Percentiles rank a stretch among this genome's conserved stretches.
Conservation (phyloP, 768 basidiomycete species). For the Saitozyma sp. region DNA sequence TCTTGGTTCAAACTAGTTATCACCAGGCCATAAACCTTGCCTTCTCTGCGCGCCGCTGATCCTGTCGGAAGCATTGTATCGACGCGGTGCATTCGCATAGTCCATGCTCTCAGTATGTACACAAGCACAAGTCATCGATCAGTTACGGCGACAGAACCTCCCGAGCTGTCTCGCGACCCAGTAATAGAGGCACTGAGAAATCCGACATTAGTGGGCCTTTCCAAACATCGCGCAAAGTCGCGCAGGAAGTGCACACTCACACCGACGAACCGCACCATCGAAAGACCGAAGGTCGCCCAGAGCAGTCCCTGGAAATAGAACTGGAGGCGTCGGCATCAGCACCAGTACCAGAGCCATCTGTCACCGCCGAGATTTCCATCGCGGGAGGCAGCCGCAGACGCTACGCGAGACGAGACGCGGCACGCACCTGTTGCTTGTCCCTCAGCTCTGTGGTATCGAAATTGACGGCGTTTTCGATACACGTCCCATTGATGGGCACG, state of each 20-base stretch:
- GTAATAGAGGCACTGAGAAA: constrained; percentile 40
- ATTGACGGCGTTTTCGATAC: constrained; percentile 34
- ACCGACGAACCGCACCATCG: constrained; percentile 41
- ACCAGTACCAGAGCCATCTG: background rate
- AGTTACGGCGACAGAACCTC: constrained; percentile 39
- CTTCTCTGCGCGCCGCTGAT: too few species aligned
- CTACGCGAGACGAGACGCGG: too few species aligned
- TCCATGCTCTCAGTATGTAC: too few species aligned
- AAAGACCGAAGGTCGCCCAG: constrained; percentile 46
- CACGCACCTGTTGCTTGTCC: constrained; percentile 37
- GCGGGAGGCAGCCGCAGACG: background rate
- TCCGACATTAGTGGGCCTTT: background rate
- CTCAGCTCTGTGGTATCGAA: constrained; percentile 29
- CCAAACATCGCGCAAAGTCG: too few species aligned
- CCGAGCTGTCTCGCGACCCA: constrained; percentile 42
- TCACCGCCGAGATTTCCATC: too few species aligned
- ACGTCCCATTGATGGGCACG: constrained; percentile 40
- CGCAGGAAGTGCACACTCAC: constrained; percentile 24
- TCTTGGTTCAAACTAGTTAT: too few species aligned
- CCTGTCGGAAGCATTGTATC: too few species aligned
- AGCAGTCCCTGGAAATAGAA: constrained; percentile 43
- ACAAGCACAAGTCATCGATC: background rate
- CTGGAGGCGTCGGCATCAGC: constrained; percentile 3
- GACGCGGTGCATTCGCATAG: too few species aligned
- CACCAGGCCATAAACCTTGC: too few species aligned